phyloP scores from a whole-genome alignment of 352 stramenopile species.

The Pythium periplocum region DNA sequence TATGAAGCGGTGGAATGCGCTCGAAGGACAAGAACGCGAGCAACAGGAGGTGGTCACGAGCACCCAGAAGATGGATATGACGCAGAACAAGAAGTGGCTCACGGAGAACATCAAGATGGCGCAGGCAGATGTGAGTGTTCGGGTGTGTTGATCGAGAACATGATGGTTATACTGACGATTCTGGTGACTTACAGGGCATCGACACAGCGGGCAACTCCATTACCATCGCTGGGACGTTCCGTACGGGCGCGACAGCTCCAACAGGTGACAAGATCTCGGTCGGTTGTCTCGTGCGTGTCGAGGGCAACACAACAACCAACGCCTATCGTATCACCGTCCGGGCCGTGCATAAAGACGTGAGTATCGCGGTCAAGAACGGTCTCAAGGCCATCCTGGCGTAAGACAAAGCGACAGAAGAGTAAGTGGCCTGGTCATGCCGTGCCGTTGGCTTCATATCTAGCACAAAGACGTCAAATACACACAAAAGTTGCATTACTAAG shows the following conservation, averaged over 20 bases:
- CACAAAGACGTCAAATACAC: too few relatives aligned
- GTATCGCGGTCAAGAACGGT: slow-evolving; percentile 60
- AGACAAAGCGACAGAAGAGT: not conserved
- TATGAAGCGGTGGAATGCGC: slow-evolving; percentile 89
- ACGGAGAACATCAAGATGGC: slow-evolving; percentile 89
- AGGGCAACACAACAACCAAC: slow-evolving; percentile 78
- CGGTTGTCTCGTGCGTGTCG: slow-evolving; percentile 88
- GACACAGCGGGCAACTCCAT: slow-evolving; percentile 81
- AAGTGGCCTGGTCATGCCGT: too few relatives aligned
- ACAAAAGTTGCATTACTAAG: too few relatives aligned
- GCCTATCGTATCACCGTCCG: slow-evolving; percentile 89
- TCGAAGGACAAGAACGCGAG: slow-evolving; percentile 90
- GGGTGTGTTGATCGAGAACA: too few relatives aligned
- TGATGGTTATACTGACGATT: not conserved
- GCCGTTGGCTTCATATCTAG: too few relatives aligned
- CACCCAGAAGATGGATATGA: slow-evolving; percentile 77
- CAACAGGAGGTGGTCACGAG: slow-evolving; percentile 89
- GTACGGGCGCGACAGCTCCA: slow-evolving; percentile 82
- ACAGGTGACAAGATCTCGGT: slow-evolving; percentile 93
- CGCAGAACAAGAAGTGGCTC: slow-evolving; percentile 77
- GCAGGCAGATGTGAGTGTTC: slow-evolving; percentile 51
- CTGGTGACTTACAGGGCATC: slow-evolving; percentile 24
- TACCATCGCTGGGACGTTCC: slow-evolving; percentile 88
- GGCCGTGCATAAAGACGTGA: slow-evolving; percentile 88
- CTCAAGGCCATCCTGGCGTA: slow-evolving; percentile 52